Evolutionary conservation across 1,284 basidiomycete species (phyloP).

Genomic region (Malassezia furfur): DNA sequence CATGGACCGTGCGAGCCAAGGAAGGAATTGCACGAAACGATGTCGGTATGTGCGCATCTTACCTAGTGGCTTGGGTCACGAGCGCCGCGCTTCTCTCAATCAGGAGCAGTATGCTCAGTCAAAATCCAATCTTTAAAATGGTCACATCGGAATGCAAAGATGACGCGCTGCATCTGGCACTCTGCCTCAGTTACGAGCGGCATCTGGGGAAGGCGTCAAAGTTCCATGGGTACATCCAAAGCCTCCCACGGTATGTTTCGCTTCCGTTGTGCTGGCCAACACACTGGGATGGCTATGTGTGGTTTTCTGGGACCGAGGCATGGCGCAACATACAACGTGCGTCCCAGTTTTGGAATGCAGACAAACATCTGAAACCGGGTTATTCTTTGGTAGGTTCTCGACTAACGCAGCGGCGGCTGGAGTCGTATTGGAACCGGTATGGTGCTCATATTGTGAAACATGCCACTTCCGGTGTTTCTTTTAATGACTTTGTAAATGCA

Average conservation of each 20-base stretch:
- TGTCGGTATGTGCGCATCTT: neutral
- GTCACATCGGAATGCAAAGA: neutral
- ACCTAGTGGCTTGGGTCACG: slow-evolving; percentile 6
- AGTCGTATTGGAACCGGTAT: neutral
- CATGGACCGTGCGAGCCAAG: neutral
- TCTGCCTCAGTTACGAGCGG: slow-evolving; percentile 32
- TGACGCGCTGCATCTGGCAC: slow-evolving; percentile 21
- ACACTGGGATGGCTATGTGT: neutral
- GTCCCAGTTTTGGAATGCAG: neutral
- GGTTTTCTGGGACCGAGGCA: slow-evolving; percentile 24
- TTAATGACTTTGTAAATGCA: slow-evolving; percentile 7
- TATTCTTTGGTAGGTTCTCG: slow-evolving; percentile 10
- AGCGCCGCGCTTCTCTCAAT: neutral
- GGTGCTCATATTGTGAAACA: neutral
- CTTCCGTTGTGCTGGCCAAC: slow-evolving; percentile 19
- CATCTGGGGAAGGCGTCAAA: slow-evolving; percentile 17
- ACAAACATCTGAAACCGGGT: neutral
- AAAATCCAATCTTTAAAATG: neutral
- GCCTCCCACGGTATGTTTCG: slow-evolving; percentile 19
- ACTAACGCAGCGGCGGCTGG: neutral
- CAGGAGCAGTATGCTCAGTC: neutral
- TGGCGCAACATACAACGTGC: slow-evolving; percentile 8
- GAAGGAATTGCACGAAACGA: neutral
- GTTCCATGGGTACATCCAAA: slow-evolving; percentile 24
- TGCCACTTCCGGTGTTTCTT: neutral